Conservation (phyloP, 129 eudicot species). For the Glebionis coronaria region DNA sequence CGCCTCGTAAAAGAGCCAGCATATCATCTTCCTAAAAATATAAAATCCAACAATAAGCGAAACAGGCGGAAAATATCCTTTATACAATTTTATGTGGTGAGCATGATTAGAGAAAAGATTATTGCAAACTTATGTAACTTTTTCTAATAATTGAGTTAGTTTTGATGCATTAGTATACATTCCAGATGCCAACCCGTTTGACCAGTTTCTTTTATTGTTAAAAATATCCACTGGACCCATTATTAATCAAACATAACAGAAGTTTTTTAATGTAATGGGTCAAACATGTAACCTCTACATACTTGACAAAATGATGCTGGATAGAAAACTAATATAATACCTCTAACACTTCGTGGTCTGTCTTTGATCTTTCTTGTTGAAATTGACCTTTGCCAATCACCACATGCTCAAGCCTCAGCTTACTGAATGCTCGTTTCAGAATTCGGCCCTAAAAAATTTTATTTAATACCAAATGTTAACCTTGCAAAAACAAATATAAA, state of each 20-base stretch:
- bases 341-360: constrained; percentile 36
- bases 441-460: constrained; percentile 60
- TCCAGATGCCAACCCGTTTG: no score
- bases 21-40: constrained; percentile 66
- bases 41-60: no score
- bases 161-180: background rate
- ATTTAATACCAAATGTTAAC: constrained; percentile 1
- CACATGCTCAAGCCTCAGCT: constrained; percentile 89
- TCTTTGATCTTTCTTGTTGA: constrained; percentile 60
- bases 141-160: background rate
- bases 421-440: constrained; percentile 92
- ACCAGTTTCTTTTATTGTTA: no score
- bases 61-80: no score
- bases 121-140: background rate
- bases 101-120: no score
- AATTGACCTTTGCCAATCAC: constrained; percentile 92
- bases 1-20: constrained; percentile 65
- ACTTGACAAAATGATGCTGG: no score
- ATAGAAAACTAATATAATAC: constrained; percentile 26
- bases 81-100: no score
- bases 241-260: no score
- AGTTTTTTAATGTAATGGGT: no score
- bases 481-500: no score
- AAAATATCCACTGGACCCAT: no score
- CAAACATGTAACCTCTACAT: no score